Base-by-base conservation (phyloP, 2,329 filamentous ascomycete genomes). In the Endothia cerciana region DNA sequence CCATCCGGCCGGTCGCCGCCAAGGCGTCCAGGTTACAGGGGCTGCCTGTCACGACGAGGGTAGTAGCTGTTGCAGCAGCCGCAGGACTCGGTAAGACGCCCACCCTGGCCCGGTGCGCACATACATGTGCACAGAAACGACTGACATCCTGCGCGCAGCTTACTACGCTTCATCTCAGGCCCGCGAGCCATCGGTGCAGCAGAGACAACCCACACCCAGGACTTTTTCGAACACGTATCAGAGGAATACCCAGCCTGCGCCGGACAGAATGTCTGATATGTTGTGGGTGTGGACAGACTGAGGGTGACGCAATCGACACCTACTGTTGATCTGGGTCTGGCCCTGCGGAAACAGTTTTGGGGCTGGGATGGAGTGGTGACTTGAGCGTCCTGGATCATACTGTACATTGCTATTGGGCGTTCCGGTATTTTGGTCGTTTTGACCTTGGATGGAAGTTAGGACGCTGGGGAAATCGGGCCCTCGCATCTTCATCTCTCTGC, bases 1-100 rank as follows among this genome's bases (percentile, higher is more conserved):
- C 66, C 4, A 65, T 68, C 13, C 63, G 65, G 47, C 66, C 66
- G 38, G 63, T 30, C 13, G 66, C 63, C 47, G 45, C 28, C 17
- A 65, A 43, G 60, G 63, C 66, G n/a, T 65, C 66, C 53, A 56
- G 63, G 4, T 33, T 68, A 51, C 58, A 60, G 22, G 63, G 63
- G 28, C n/a, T 68, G 33, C 60, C 66, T 8, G 8, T 60, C 10
- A 56, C 66, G 25, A 64, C 60, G 36, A 63, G 66, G 45, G 53
- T 68, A 30, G 49, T 68, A 28, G 62, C 66, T 17, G 40, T 68
- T 28, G 60, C 63, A 19, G 66, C 66, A 22, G 66, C 49, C 15
- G 66, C 66, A 51, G 66, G 66, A 63, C 41, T 65, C 28, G 63
- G 66, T 68, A 38, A 51, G 66, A 19, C 19, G 19, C 8, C 22